Evolutionary conservation across 2,329 filamentous ascomycete species (phyloP).

Genomic region (Apiospora pterosperma): DNA sequence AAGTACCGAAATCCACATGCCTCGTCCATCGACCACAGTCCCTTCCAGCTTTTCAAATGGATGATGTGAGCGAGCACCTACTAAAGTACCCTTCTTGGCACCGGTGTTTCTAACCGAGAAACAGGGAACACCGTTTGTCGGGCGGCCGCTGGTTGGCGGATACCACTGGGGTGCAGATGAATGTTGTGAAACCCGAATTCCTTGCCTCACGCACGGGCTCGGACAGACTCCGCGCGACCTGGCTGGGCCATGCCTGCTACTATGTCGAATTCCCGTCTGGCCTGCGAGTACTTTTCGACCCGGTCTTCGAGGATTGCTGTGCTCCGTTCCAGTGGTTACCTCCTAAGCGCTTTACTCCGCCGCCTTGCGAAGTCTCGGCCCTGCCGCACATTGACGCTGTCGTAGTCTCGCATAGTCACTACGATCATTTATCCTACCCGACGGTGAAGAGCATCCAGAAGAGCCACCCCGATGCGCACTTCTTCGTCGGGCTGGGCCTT

Average conservation of each 20-base stretch:
- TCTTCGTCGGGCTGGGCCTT: slow-evolving; percentile 82
- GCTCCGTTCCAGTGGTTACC: slow-evolving; percentile 68
- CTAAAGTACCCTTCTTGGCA: neutral
- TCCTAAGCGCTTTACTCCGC: slow-evolving; percentile 74
- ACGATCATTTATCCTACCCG: slow-evolving; percentile 82
- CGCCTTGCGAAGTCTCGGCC: slow-evolving; percentile 73
- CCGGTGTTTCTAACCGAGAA: slow-evolving; percentile 9
- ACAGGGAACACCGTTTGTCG: slow-evolving; percentile 18
- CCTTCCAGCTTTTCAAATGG: neutral
- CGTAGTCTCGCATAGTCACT: slow-evolving; percentile 86
- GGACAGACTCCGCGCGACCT: slow-evolving; percentile 73
- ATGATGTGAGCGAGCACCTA: neutral
- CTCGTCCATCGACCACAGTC: neutral
- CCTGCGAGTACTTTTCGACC: slow-evolving; percentile 86
- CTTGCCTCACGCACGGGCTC: slow-evolving; percentile 55
- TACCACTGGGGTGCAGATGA: slow-evolving; percentile 49
- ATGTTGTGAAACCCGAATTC: slow-evolving; percentile 65
- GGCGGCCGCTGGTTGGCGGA: slow-evolving; percentile 50
- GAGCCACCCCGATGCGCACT: slow-evolving; percentile 74
- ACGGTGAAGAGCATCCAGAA: slow-evolving; percentile 69
- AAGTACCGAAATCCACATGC: slow-evolving; percentile 32
- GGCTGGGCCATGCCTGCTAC: slow-evolving; percentile 94
- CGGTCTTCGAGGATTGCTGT: slow-evolving; percentile 87
- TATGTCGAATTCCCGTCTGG: slow-evolving; percentile 86
- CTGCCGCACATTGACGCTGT: slow-evolving; percentile 75